Conservation (phyloP, 164 flowering plant species). For the Akebia trifoliata region DNA sequence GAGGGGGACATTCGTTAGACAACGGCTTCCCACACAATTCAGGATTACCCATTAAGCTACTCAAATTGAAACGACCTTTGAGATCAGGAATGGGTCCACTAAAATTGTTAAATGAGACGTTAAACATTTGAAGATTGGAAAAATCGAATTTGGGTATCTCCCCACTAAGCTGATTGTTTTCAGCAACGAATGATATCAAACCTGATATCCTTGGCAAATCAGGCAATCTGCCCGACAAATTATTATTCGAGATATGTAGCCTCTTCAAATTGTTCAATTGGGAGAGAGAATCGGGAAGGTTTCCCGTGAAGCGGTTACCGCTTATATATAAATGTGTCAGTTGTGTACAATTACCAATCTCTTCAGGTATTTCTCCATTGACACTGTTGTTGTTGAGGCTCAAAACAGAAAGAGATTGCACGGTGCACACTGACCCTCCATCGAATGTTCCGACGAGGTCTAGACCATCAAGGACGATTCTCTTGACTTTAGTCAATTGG, state of each 20-base stretch:
- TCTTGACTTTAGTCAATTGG: slow-evolving; percentile 11
- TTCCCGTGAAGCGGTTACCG: slow-evolving; percentile 35
- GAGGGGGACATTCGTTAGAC: slow-evolving; percentile 27
- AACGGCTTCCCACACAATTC: slow-evolving; percentile 43
- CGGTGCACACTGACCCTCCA: slow-evolving; percentile 26
- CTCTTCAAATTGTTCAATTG: slow-evolving; percentile 31
- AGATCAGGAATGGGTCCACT: slow-evolving; percentile 40
- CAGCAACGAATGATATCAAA: slow-evolving; percentile 31
- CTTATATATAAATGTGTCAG: slow-evolving; percentile 34
- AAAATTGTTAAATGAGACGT: slow-evolving; percentile 48
- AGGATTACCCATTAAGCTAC: slow-evolving; percentile 37
- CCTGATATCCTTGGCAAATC: slow-evolving; percentile 41
- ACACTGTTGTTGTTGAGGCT: slow-evolving; percentile 36
- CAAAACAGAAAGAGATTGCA: slow-evolving; percentile 27
- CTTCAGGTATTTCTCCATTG: slow-evolving; percentile 28
- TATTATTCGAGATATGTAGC: slow-evolving; percentile 38
- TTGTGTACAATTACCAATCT: slow-evolving; percentile 35
- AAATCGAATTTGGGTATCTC: slow-evolving; percentile 42
- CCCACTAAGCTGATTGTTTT: slow-evolving; percentile 43
- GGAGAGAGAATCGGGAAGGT: slow-evolving; percentile 33
- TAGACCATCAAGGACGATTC: slow-evolving; percentile 22
- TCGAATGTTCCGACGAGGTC: slow-evolving; percentile 35
- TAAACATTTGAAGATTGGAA: slow-evolving; percentile 32
- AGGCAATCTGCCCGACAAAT: slow-evolving; percentile 42
- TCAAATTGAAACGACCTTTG: slow-evolving; percentile 14